Percentiles rank a stretch among this genome's conserved stretches.
Evolutionary conservation across 352 stramenopile species (phyloP).

Genomic region (Phytopythium kandeliae): DNA sequence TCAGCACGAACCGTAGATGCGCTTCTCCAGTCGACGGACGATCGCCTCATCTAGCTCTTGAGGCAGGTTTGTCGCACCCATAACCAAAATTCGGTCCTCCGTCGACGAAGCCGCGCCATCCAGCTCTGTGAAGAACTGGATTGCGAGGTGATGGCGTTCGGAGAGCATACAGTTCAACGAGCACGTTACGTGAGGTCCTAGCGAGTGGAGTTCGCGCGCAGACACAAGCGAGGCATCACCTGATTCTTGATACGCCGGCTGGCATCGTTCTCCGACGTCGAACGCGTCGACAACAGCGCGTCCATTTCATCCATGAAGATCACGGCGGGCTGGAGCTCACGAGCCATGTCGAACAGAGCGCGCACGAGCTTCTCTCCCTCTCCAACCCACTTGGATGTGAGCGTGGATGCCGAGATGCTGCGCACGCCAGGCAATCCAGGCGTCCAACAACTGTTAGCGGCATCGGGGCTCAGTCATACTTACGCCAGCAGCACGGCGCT

Average conservation of each 20-base stretch:
- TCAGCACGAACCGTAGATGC: constrained; percentile 70
- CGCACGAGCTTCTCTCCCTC: constrained; percentile 94
- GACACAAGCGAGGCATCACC: constrained; percentile 13
- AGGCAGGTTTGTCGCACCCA: constrained; percentile 85
- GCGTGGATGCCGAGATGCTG: constrained; percentile 82
- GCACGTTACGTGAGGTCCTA: too few relatives aligned
- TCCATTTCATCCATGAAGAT: constrained; percentile 92
- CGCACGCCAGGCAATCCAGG: constrained; percentile 5
- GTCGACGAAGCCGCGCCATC: constrained; percentile 68
- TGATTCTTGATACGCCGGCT: constrained; percentile 89
- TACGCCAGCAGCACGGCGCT: too few relatives aligned
- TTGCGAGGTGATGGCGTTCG: background rate
- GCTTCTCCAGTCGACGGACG: constrained; percentile 80
- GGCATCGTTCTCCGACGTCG: constrained; percentile 77
- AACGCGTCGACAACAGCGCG: constrained; percentile 69
- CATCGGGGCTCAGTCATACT: too few relatives aligned
- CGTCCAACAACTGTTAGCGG: too few relatives aligned
- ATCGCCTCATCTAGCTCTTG: constrained; percentile 86
- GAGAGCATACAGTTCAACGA: too few relatives aligned
- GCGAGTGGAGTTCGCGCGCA: too few relatives aligned
- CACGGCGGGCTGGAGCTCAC: constrained; percentile 75
- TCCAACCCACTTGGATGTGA: constrained; percentile 89
- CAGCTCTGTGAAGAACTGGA: constrained; percentile 84
- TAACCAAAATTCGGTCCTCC: constrained; percentile 81
- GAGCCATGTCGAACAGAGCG: constrained; percentile 90